Evolutionary conservation across 192 early-diverging fungal species (phyloP), one percentile per base, ranked within the genome.

Genomic region (Backusella tarrabulga): DNA sequence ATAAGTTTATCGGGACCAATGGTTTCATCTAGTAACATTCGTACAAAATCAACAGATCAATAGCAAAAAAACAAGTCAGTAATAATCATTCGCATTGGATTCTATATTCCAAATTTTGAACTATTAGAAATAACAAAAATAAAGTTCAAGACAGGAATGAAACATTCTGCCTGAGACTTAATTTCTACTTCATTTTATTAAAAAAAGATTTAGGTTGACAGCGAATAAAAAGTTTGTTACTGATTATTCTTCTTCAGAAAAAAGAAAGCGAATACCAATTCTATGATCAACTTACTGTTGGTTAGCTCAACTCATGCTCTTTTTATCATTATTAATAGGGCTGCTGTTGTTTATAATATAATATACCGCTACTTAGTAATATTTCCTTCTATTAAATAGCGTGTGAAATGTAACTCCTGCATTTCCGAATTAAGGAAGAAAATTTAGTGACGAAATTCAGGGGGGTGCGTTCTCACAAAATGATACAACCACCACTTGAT

Each of bases 121-220:
- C 6, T 50, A 50, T 19, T 50, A 50, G 46, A 50, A 50, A 50
- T 17, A 50, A 7, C 19, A 50, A 50, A 50, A 63, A 21, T 63
- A 63, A 29, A 63, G 56, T 63, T 26, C 56, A 29, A 23, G 56
- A 63, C 56, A 63, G 11, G 26, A 60, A 60, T 63, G 56, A 63
- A 63, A 63, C 56, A 63, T 63, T 63, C 56, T 63, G 26, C 56
- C 56, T 63, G 56, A 63, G 56, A 63, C 56, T 26, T 63, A 26
- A 63, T 3, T 50, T 50, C 19, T 7, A n/a, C 17, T 50, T n/a
- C 46, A 63, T 60, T 21, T 26, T 4, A 60, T 60, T 60, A 63
- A 63, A 29, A 60, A 63, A 63, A 17, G 12, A 54, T 54, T 54
- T 5, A 14, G 19, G 42, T 54, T 19, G 23, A 8, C 21, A 23